These are phyloP conservation scores for Pterulicium gracile DNA, from an alignment of 1,284 basidiomycete genomes.

Conservation along the genomic window DNA sequence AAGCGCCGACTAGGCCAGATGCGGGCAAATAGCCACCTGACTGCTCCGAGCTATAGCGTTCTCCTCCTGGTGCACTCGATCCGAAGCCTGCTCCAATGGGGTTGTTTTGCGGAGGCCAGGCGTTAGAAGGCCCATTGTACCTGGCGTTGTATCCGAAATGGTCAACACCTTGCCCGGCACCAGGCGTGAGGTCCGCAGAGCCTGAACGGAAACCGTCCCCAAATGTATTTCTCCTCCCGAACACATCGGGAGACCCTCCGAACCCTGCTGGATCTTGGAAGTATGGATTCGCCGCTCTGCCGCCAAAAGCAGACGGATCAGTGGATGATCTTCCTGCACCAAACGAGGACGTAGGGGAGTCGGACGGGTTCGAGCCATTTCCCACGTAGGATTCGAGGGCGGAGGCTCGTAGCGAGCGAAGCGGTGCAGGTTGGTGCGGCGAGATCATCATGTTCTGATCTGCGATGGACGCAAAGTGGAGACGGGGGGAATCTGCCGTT, in stretches of 20 bases:
- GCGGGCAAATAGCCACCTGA: not conserved
- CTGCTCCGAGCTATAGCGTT: not conserved
- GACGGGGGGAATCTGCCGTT: constrained; percentile 33
- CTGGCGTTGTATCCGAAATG: not conserved
- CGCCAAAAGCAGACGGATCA: constrained; percentile 47
- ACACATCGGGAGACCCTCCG: constrained; percentile 14
- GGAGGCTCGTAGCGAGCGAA: constrained; percentile 41
- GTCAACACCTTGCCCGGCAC: constrained; percentile 30
- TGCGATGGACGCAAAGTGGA: constrained; percentile 19
- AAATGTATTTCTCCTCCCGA: constrained; percentile 8
- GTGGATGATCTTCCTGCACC: constrained; percentile 59
- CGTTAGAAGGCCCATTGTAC: not conserved
- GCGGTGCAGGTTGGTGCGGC: constrained; percentile 57
- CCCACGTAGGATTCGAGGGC: constrained; percentile 50
- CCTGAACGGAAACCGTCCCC: constrained; percentile 12
- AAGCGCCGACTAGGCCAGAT: not conserved
- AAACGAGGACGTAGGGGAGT: constrained; percentile 63
- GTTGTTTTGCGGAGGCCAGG: not conserved
- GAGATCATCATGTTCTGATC: constrained; percentile 29
- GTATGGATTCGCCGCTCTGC: constrained; percentile 30
- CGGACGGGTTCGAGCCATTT: constrained; percentile 41
- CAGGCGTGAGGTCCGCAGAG: constrained; percentile 39
- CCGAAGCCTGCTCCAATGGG: not conserved
- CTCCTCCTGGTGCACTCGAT: not conserved
- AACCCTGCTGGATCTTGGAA: constrained; percentile 18